Evolutionary conservation across 2,329 filamentous ascomycete genomes (phyloP), one percentile per base, ranked within the genome.

Genomic region (Exutisphaerella laricina): DNA sequence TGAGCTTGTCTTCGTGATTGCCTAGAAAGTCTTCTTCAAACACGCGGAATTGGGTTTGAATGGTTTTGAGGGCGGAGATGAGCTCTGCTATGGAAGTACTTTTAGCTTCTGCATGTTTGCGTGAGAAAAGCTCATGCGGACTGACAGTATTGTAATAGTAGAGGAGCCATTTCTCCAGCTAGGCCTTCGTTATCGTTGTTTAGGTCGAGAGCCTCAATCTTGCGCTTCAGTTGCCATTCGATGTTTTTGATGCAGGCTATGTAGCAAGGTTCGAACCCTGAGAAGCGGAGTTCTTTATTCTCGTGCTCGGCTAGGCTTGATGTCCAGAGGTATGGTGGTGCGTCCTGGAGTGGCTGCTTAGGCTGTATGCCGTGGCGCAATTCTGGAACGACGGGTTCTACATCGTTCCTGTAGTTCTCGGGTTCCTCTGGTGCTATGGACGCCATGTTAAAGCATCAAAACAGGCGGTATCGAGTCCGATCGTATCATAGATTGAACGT

Each of bases 191-290:
- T 32, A 4, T 40, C 37, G 18, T 8, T 22, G 13, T 5, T 7
- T 22, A 35, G 18, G 14, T 42, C 16, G n/a, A 46, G 25, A 13
- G 26, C 12, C 23, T 48, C 34, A 12, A 23, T 32, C 22, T 41
- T 43, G 13, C 36, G 35, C 21, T 43, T 43, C 12, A 43, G 39
- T 14, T 39, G 35, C 21, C 31, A 30, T 41, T 48, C 45, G 10
- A 41, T 13, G 13, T 43, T 30, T 35, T 28, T 43, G 14, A 48
- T 43, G 36, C 35, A 43, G 8, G 45, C 40, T 28, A 48, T 43
- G 26, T 48, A 48, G 35, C 35, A 40, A 5, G 45, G 37, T 25
- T 43, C 40, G 30, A 41, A 48, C 4, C 30, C 40, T 10, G 35
- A 40, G 31, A 43, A 48, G 17, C 45, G 40, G 4, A 48, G 14